A percentile compares a stretch with the other conserved stretches of the same genome.
phyloP scores from a whole-genome alignment of 352 stramenopile species.

The Phytopythium chamaehyphon region DNA sequence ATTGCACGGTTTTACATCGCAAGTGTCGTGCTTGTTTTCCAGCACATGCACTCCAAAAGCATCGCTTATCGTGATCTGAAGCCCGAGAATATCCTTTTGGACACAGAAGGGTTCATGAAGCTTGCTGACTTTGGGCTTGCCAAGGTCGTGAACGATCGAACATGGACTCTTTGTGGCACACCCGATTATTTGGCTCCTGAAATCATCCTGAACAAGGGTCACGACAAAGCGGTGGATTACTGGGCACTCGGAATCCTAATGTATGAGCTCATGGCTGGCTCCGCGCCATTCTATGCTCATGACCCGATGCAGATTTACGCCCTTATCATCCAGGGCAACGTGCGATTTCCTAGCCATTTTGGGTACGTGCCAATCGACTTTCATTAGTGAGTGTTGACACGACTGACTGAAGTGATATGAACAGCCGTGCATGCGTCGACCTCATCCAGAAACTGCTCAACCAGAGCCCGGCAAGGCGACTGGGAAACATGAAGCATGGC shows the following conservation, averaged over 20 bases:
- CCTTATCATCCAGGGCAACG: conserved; percentile 83
- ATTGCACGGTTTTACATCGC: conserved; percentile 86
- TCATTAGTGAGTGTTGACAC: conserved; percentile 1
- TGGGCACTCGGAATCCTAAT: conserved; percentile 90
- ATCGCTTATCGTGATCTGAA: conserved; percentile 92
- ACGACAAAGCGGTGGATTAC: conserved; percentile 90
- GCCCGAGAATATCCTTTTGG: conserved; percentile 87
- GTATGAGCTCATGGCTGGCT: conserved; percentile 86
- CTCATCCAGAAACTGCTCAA: conserved; percentile 88
- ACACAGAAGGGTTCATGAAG: conserved; percentile 86
- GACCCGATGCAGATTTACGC: conserved; percentile 92
- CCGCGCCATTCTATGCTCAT: conserved; percentile 87
- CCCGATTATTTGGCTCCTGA: conserved; percentile 92
- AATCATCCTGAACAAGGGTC: conserved; percentile 90
- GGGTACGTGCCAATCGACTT: conserved; percentile 30
- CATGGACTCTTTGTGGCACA: conserved; percentile 90
- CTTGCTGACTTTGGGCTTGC: conserved; percentile 91
- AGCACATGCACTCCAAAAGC: conserved; percentile 87
- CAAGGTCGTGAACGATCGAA: conserved; percentile 83
- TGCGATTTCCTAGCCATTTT: conserved; percentile 84
- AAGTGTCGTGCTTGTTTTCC: conserved; percentile 88
- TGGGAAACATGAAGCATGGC: conserved; percentile 82
- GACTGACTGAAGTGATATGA: background rate
- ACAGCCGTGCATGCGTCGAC: conserved; percentile 63
- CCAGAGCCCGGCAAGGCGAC: conserved; percentile 62